Evolutionary conservation across 345 rosid species (phyloP), one percentile per base, ranked within the genome.

Genomic region (Theobroma cacao): DNA sequence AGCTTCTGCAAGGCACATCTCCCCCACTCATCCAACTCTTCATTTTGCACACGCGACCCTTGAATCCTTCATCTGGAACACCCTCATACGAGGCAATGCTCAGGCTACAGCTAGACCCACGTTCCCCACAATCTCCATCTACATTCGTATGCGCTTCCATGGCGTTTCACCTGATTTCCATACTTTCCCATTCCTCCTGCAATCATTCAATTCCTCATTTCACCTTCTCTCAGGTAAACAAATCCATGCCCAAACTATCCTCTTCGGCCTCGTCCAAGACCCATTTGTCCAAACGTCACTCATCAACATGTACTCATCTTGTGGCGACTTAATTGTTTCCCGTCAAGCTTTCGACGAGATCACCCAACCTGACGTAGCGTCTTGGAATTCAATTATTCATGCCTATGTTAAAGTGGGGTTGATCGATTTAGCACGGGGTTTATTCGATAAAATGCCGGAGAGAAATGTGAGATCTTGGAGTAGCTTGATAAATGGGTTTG

Each of bases 401-500:
- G 86, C 74, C 0, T 84, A 78, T 14, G 77, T 82, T 1, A 86
- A 77, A 66, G 76, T 78, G 24, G 89, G 92, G 22, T 72, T 75
- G 38, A 14, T 83, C 3, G 81, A 81, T 2, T 30, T 20, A 36
- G 91, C 94, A 5, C 86, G 86, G 80, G 28, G 77, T 41, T 67
- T 85, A 86, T 89, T 89, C 77, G 89, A 82, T 36, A 67, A 68
- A 82, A 90, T 90, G 94, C 84, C 84, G 36, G 82, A 75, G 4
- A 91, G 85, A 75, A 84, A 85, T 36, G 87, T 91, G 11, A 80
- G 78, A 65, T 86, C 89, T 10, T 89, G 94, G 94, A 91, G 85
- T 80, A 84, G 86, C 4, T 72, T 89, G 83, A 80, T 91, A 26
- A 84, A 85, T 76, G 91, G 91, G 40, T 86, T 85, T 63, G 88